Percentiles rank a stretch among this genome's conserved stretches.
Conservation (phyloP, 1,139 yeast genomes). For the Yamadazyma pseudoaaseri region DNA sequence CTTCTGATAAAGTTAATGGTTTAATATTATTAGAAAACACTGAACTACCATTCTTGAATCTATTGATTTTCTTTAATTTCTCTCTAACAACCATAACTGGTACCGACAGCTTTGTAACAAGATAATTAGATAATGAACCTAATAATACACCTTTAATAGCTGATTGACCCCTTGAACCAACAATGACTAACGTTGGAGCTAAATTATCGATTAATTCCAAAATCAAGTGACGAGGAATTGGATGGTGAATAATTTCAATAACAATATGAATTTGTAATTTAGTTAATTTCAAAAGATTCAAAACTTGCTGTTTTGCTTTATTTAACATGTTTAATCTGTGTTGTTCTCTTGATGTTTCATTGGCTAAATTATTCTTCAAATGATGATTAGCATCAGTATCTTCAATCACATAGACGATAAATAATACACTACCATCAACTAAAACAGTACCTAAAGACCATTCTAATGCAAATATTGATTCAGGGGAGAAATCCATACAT, state of each 20-base stretch:
- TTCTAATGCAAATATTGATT: conserved; percentile 80
- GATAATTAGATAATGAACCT: conserved; percentile 73
- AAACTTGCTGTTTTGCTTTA: conserved; percentile 57
- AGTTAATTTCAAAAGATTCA: conserved; percentile 64
- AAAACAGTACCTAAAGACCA: conserved; percentile 89
- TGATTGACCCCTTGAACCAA: conserved; percentile 76
- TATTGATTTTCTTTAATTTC: conserved; percentile 71
- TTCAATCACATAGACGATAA: conserved; percentile 75
- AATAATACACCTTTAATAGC: conserved; percentile 75
- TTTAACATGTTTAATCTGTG: conserved; percentile 59
- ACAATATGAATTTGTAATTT: conserved; percentile 75
- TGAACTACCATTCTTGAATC: conserved; percentile 51
- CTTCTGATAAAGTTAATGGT: conserved; percentile 50
- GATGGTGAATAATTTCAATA: conserved; percentile 77
- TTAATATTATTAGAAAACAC: conserved; percentile 48
- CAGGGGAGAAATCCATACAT: conserved; percentile 83
- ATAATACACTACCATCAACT: conserved; percentile 80
- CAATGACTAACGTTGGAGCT: conserved; percentile 79
- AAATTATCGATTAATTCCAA: conserved; percentile 81
- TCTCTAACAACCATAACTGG: conserved; percentile 92
- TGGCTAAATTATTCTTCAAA: conserved; percentile 39
- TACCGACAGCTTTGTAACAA: conserved; percentile 73
- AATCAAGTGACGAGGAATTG: conserved; percentile 82
- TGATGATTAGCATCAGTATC: conserved; percentile 56
- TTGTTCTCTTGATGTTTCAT: conserved; percentile 46